Percentiles rank a stretch among this genome's conserved stretches.
phyloP scores from a whole-genome alignment of 768 basidiomycete species.

The Epithele typhae region DNA sequence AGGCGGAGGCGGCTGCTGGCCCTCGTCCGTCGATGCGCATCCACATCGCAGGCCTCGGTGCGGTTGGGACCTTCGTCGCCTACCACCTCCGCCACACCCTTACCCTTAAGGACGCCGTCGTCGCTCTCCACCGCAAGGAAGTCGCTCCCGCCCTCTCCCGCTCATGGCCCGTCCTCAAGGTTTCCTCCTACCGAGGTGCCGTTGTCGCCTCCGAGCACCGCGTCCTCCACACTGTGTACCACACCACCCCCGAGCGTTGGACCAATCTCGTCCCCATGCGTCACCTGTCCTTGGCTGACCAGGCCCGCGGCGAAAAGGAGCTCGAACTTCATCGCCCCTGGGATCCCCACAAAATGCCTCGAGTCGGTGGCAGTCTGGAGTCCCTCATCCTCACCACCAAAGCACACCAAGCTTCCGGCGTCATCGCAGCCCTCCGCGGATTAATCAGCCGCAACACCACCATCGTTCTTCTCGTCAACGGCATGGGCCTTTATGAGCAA shows the following conservation, averaged over 20 bases:
- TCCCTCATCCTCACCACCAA: slow-evolving; percentile 84
- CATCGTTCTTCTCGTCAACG: slow-evolving; percentile 91
- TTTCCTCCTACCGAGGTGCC: slow-evolving; percentile 51
- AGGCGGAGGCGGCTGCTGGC: too few relatives aligned
- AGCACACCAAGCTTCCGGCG: slow-evolving; percentile 56
- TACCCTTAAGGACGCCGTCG: slow-evolving; percentile 47
- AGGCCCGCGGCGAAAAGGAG: slow-evolving; percentile 4
- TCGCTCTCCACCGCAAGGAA: slow-evolving; percentile 61
- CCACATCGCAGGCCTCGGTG: slow-evolving; percentile 76
- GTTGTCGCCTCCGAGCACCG: slow-evolving; percentile 36
- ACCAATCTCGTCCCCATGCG: slow-evolving; percentile 12
- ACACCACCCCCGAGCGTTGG: not conserved
- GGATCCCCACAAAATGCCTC: not conserved
- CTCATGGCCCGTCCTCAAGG: slow-evolving; percentile 26
- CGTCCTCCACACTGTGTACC: slow-evolving; percentile 34
- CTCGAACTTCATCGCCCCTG: not conserved
- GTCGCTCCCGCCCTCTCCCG: slow-evolving; percentile 34
- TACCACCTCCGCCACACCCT: slow-evolving; percentile 69
- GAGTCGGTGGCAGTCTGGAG: slow-evolving; percentile 41
- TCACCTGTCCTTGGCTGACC: slow-evolving; percentile 17
- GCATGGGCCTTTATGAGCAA: slow-evolving; percentile 88
- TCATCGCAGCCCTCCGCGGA: slow-evolving; percentile 54
- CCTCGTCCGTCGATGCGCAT: slow-evolving; percentile 54
- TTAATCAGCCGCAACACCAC: slow-evolving; percentile 67
- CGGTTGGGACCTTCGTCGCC: slow-evolving; percentile 79